These are phyloP conservation scores for Malus hybrid DNA, from an alignment of 331 rosid species.

Conservation along the genomic window DNA sequence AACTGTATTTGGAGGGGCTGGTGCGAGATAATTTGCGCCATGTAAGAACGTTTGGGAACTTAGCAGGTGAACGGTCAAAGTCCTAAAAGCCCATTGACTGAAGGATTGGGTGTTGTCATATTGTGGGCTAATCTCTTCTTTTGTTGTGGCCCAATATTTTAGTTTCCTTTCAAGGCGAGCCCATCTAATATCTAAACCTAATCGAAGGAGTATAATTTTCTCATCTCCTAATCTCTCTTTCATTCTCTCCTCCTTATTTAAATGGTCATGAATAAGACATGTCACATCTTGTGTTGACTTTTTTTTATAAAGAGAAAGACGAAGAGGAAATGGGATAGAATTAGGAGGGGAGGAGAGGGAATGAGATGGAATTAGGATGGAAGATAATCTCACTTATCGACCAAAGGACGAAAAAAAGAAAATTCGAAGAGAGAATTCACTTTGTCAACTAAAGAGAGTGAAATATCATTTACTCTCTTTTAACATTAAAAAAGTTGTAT, in stretches of 20 bases:
- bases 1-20: not conserved
- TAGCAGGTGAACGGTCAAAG: not conserved
- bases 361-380: too few relatives aligned
- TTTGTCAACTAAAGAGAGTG: not conserved
- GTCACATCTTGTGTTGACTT: too few relatives aligned
- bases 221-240: too few relatives aligned
- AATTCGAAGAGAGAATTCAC: not conserved
- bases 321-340: too few relatives aligned
- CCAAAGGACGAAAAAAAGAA: not conserved
- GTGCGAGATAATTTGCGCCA: not conserved
- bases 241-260: too few relatives aligned
- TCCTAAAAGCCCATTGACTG: not conserved
- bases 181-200: not conserved
- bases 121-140: too few relatives aligned
- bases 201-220: fast-evolving
- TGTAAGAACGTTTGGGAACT: not conserved
- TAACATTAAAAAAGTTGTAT: not conserved
- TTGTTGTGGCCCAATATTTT: not conserved
- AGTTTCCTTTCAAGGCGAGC: not conserved
- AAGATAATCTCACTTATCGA: too few relatives aligned
- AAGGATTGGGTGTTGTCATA: too few relatives aligned
- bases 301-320: too few relatives aligned
- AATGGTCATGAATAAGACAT: too few relatives aligned
- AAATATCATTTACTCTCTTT: not conserved
- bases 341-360: too few relatives aligned